Evolutionary conservation across 768 basidiomycete species (phyloP), one percentile per base, ranked within the genome.

Genomic region (Suillus clintonianus): DNA sequence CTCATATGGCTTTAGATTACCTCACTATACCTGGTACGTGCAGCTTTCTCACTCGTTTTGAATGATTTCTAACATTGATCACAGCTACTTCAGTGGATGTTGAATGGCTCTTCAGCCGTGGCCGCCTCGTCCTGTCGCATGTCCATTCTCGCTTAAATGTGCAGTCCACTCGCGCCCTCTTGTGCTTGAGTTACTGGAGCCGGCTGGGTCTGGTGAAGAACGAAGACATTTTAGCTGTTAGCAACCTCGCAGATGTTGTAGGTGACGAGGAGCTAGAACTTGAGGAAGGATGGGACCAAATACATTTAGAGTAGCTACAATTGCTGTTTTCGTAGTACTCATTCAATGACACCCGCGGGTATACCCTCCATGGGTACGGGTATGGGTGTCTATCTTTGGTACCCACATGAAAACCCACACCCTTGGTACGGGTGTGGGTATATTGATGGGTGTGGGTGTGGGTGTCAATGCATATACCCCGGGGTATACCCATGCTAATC

Each of bases 1-100:
- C 71, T 1, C 64, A 69, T 0, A 78, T 80, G 77, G 78, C 74
- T 4, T 48, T 75, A 2, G 74, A 79, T 56, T 78, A 79, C 51
- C 66, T 76, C 2, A 64, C 62, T 14, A 73, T 78, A 50, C 76
- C 72, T 5, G 72, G 76, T 76, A 60, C 22, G 70, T 73, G 36
- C 36, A 36, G 36, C 36, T 62, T 2, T 67, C 62, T 2, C 36
- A 36, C 36, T 62, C 69, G 2, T 58, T 63, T 47, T 62, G 65
- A 5, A 56, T 67, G 32, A 50, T 64, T 1, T 42, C 65, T 10
- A 67, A 53, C 11, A 41, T 68, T 62, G 68, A 68, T 48, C 30
- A 14, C 39, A 64, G 66, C 66, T 30, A 67, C 66, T 3, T 67
- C 64, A 10, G 60, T 62, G n/a, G 60, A 61, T 47, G 56, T 67